Conservation (phyloP, 2,329 filamentous ascomycete genomes). For the Ophiostoma piceae region DNA sequence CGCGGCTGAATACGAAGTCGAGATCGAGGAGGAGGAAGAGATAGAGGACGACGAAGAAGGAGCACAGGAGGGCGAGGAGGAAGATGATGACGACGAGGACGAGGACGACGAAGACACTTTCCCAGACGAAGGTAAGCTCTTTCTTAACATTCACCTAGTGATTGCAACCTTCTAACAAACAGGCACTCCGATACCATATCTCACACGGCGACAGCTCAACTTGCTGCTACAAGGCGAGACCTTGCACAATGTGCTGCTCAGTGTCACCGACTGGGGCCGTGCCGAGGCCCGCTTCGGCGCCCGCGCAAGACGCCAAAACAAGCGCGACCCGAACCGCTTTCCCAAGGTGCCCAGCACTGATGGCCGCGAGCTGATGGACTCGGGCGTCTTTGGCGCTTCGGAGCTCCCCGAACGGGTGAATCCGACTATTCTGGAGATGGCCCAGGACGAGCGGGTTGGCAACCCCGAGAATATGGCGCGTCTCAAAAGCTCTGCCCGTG, state of each 20-base stretch:
- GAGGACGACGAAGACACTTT: conserved; percentile 31
- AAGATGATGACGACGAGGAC: conserved; percentile 29
- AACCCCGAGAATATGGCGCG: conserved; percentile 18
- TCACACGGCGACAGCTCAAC: conserved; percentile 28
- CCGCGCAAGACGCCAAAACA: conserved; percentile 38
- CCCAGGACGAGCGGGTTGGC: conserved; percentile 13
- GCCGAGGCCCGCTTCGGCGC: conserved; percentile 30
- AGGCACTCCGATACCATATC: not conserved
- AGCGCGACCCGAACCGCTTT: conserved; percentile 55
- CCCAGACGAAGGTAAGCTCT: conserved; percentile 23
- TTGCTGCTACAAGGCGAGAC: conserved; percentile 29
- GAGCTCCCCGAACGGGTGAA: conserved; percentile 39
- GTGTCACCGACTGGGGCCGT: conserved; percentile 17
- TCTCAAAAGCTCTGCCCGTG: conserved; percentile 25
- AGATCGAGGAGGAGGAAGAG: conserved; percentile 23
- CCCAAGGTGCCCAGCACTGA: conserved; percentile 79
- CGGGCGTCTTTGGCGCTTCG: conserved; percentile 71
- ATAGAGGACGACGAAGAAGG: conserved; percentile 27
- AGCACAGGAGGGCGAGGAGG: conserved; percentile 29
- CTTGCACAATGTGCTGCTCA: conserved; percentile 27
- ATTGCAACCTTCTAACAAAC: not conserved
- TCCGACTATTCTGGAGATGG: conserved; percentile 18
- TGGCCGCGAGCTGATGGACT: conserved; percentile 73
- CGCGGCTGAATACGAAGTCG: not conserved
- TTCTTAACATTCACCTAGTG: not conserved